Evolutionary conservation across 2,329 filamentous ascomycete species (phyloP).

Genomic region (Colletotrichum trifolii): DNA sequence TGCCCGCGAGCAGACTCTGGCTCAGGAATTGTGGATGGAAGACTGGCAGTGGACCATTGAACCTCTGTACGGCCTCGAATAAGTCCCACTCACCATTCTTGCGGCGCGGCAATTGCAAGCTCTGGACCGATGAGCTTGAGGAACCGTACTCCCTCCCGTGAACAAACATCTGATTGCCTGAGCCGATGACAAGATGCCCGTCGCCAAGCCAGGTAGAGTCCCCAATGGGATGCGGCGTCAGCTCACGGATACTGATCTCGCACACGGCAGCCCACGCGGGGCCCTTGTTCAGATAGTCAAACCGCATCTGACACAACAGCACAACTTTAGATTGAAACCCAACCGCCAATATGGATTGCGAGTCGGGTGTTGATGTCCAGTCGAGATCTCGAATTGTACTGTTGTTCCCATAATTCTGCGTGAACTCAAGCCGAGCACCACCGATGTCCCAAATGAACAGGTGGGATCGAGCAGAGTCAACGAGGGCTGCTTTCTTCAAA

Average conservation of each 20-base stretch:
- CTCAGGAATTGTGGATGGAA: constrained; percentile 94
- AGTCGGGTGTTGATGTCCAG: constrained; percentile 92
- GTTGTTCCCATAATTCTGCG: constrained; percentile 77
- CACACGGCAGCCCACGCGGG: constrained; percentile 90
- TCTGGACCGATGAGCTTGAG: constrained; percentile 68
- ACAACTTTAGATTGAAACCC: constrained; percentile 89
- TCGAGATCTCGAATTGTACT: constrained; percentile 88
- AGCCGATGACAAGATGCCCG: constrained; percentile 86
- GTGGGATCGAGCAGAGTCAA: constrained; percentile 77
- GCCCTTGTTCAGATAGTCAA: constrained; percentile 88
- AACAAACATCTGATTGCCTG: constrained; percentile 91
- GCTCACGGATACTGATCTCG: constrained; percentile 82
- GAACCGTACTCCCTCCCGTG: constrained; percentile 80
- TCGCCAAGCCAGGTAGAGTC: constrained; percentile 92
- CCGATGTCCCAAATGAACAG: constrained; percentile 93
- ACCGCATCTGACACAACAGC: constrained; percentile 86
- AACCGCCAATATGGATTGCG: constrained; percentile 90
- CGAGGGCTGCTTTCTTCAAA: constrained; percentile 86
- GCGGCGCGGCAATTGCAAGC: constrained; percentile 58
- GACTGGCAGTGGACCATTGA: constrained; percentile 88
- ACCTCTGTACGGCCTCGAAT: constrained; percentile 82
- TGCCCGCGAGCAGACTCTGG: constrained; percentile 86
- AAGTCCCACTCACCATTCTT: constrained; percentile 71
- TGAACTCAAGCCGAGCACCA: constrained; percentile 83
- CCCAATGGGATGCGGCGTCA: constrained; percentile 90